Percentiles rank a stretch among this genome's conserved stretches.
Evolutionary conservation across 73 alveolate species (phyloP).

Genomic region (Paramecium tetraurelia): DNA sequence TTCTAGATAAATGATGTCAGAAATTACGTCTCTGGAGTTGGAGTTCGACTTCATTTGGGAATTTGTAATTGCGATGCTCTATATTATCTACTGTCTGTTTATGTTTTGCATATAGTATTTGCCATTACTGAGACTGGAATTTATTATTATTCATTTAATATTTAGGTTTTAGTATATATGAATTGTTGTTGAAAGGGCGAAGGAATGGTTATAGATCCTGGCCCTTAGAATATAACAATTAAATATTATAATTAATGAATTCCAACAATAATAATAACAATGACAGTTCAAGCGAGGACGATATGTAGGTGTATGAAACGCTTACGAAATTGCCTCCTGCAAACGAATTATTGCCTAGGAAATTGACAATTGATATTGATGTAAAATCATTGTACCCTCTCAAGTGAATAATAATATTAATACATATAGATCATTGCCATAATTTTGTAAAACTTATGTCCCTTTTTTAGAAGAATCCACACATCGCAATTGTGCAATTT

Average conservation of each 20-base stretch:
- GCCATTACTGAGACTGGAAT: not conserved
- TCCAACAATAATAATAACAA: slow-evolving; percentile 33
- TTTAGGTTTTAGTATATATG: not conserved
- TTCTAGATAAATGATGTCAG: not conserved
- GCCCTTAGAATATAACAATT: not conserved
- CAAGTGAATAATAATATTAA: not conserved
- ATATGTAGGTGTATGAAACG: slow-evolving; percentile 10
- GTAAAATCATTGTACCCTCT: slow-evolving; percentile 29
- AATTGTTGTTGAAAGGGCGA: not conserved
- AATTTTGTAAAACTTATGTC: not conserved
- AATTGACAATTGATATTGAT: slow-evolving; percentile 42
- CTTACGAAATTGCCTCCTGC: slow-evolving; percentile 41
- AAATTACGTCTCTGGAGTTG: not conserved
- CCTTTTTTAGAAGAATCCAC: not conserved
- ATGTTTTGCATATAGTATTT: not conserved
- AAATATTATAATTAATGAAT: not conserved
- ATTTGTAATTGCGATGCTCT: not conserved
- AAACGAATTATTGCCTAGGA: not conserved
- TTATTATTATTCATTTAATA: not conserved
- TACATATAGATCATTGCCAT: not conserved
- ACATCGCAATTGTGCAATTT: not conserved
- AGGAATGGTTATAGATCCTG: not conserved
- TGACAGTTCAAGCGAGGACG: slow-evolving; percentile 53
- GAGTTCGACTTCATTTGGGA: not conserved
- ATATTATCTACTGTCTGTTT: not conserved